Base-by-base conservation (phyloP, 805 yeast species). In the Candida namnaoensis region DNA sequence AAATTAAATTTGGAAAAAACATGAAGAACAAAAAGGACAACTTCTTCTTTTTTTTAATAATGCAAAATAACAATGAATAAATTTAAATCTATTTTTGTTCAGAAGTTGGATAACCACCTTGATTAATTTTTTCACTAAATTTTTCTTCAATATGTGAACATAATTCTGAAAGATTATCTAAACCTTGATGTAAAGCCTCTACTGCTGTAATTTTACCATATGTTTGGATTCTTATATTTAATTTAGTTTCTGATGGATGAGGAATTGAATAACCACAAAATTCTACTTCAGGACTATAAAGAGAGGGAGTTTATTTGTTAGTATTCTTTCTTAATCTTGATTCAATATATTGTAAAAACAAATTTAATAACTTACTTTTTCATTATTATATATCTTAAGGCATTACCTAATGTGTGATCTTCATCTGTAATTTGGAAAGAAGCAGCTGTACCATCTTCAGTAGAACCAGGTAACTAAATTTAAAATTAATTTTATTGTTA, bases 181-280 rank as follows among this genome's bases (percentile, higher is more conserved):
- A 72, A 24, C 98, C 98, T 61, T 88, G 86, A 54, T 87, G 90
- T 36, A 93, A 71, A 1, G 96, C 98, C 60, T 91, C 95, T 34
- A 86, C 79, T 4, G 98, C 98, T 4, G 97, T 82, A 49, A 78
- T 74, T 8, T 68, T 66, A 28, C 80, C 96, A 57, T 88, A 90
- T 1, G 99, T 93, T 67, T 93, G 99, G 48, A 93, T 88, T 66
- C 99, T 79, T 43, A 93, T 61, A 65, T 93, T 88, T 64, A 93
- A 69, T 51, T 84, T 82, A 46, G 87, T 72, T 65, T 93, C 99
- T 32, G 96, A 86, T 15, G 99, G 99, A 64, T 93, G 99, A 10
- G 99, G 99, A 51, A 93, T 93, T 36, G 97, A 88, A 66, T 93
- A 93, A 43, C 99, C 99, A 59, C 98, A 91, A 62, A 93, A 93